phyloP scores from a whole-genome alignment of 345 rosid species.

The Alliaria petiolata region DNA sequence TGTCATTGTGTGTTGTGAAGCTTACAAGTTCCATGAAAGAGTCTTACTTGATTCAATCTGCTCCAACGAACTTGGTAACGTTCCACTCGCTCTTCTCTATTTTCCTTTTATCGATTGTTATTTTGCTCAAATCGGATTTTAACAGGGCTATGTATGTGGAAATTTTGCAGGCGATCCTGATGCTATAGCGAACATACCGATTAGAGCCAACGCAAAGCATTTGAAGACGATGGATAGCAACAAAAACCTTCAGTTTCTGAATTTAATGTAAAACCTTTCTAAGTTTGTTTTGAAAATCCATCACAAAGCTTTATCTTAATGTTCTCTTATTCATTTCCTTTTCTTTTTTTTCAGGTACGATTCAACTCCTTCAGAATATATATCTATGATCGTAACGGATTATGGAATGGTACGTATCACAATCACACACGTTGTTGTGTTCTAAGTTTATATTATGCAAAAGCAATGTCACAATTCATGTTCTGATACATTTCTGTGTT shows the following conservation, averaged over 20 bases:
- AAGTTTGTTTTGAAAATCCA: background rate
- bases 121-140: background rate
- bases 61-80: conserved; percentile 69
- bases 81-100: background rate
- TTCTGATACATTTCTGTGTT: conserved; percentile 2
- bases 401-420: conserved; percentile 64
- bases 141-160: background rate
- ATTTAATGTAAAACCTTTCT: conserved; percentile 45
- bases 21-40: conserved; percentile 84
- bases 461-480: background rate
- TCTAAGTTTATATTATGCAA: background rate
- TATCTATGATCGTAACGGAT: conserved; percentile 74
- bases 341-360: conserved; percentile 49
- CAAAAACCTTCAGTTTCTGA: conserved; percentile 61
- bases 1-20: conserved; percentile 76
- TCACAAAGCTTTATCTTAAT: background rate
- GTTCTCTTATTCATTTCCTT: background rate
- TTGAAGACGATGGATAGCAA: conserved; percentile 36
- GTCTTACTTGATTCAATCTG: conserved; percentile 82
- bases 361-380: conserved; percentile 73
- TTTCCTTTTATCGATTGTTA: background rate
- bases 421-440: background rate
- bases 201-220: conserved; percentile 37
- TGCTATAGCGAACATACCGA: conserved; percentile 44
- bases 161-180: conserved; percentile 63